Evolutionary conservation across 371 early-diverging fungal species (phyloP), one percentile per base, ranked within the genome.

Genomic region (Blakeslea trispora): DNA sequence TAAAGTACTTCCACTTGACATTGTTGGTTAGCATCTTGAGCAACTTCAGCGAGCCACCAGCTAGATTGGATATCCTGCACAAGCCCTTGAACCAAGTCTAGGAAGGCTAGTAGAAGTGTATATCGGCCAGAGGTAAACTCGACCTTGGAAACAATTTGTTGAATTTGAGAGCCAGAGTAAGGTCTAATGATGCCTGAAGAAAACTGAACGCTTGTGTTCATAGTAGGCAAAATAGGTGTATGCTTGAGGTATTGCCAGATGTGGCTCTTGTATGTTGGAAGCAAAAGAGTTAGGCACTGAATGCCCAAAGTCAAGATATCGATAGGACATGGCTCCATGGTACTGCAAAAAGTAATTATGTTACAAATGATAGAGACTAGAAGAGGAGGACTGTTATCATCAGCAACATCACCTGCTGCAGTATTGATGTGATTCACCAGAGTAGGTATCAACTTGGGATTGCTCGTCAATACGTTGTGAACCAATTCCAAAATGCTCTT

Each of bases 41-140:
- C 42, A 17, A 51, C 47, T 18, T 55, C 53, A 32, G 44, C 37
- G 1, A 50, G 45, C 72, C 77, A 73, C 69, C 78, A 74, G n/a
- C 54, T 53, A 17, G 55, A 56, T 44, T 75, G 75, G 22, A 75
- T 61, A 51, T 78, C 79, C 14, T 42, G 42, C 9, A 74, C 69
- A 14, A 75, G 59, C 0, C 59, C 71, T n/a, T 60, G 62, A 8
- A 79, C 69, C 10, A 79, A 43, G 52, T 79, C 74, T 40, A 79
- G 49, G 37, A 74, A 76, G 0, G 79, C 63, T 11, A 75, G 24
- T 34, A 76, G 45, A 1, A 79, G 41, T 0, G 66, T 43, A 22
- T 75, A 79, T 2, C 61, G 35, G 22, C 79, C 79, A 2, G 43
- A 50, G 1, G 53, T 48, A 43, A 66, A 69, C 46, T 78, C 79